Base-by-base conservation (phyloP, 495 filamentous ascomycete species). In the Hypoxylon cercidicola region DNA sequence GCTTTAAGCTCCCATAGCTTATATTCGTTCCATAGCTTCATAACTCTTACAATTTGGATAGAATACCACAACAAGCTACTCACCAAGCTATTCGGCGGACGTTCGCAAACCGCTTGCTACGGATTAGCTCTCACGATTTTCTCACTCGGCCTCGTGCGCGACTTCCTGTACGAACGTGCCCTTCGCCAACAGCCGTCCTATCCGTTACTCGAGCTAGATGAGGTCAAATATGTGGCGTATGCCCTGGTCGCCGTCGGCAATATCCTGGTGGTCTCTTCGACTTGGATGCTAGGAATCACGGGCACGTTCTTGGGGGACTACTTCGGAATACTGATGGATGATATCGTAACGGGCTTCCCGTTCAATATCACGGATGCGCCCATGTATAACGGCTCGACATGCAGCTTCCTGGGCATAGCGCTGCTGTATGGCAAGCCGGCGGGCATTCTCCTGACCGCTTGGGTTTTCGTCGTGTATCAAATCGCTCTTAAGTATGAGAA, bases 301-400 rank as follows among this genome's bases (percentile, higher is more conserved):
- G 96, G 95, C 55, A 99, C 95, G 64, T 99, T 97, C 75, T 82
- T 99, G 21, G 95, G 95, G 56, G 95, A 99, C 80, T 99, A 99
- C 80, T 99, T 97, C 70, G 95, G 95, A 35, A 98, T 99, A 72
- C 82, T 99, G 64, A 96, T 98, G 95, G 93, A 97, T 72, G 82
- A 87, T 70, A 92, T 91, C 46, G 93, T 99, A 43, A 96, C 92
- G 4, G 87, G 89, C 10, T 99, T 99, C 74, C 95, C 95, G 0
- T 99, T 99, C 86, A 97, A 93, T 77, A 79, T 98, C 51, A 94
- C 90, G 21, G 86, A 87, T 62, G 90, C 93, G 35, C 95, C 95
- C 39, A 99, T 99, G 95, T 99, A 99, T 81, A 91, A 92, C 80
- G 95, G 95, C 23, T 92, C 89, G 59, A 93, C 95, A 46, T 81